These are phyloP conservation scores for Singerocomus rubriflavus DNA, from an alignment of 1,284 basidiomycete genomes.

Conservation along the genomic window DNA sequence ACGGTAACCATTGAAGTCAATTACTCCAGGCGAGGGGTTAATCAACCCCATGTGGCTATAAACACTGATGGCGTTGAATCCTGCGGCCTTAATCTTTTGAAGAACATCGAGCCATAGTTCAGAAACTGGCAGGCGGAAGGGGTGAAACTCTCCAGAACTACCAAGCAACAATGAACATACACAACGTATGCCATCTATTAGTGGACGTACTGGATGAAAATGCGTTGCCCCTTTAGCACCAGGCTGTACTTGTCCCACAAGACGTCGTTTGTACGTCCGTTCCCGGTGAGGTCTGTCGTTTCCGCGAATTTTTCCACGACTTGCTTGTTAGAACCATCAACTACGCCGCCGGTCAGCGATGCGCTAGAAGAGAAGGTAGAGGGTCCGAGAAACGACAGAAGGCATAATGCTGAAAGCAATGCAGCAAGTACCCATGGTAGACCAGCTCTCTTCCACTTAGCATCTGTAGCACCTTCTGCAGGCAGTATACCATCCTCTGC, in stretches of 20 bases:
- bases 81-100: conserved; percentile 77
- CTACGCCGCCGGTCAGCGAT: neutral
- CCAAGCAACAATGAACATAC: conserved; percentile 2
- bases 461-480: neutral
- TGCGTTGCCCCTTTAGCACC: conserved; percentile 32
- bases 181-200: neutral
- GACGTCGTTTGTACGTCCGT: conserved; percentile 33
- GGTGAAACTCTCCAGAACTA: conserved; percentile 76
- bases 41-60: conserved; percentile 74
- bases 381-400: conserved; percentile 14
- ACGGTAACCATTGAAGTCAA: conserved; percentile 70
- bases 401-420: conserved; percentile 20
- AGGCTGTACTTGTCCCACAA: conserved; percentile 34
- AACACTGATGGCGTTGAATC: conserved; percentile 74
- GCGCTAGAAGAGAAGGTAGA: conserved; percentile 2
- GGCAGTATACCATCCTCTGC: conserved; percentile 4
- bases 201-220: conserved; percentile 31
- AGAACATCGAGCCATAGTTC: conserved; percentile 80
- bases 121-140: conserved; percentile 78
- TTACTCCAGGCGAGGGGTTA: conserved; percentile 70
- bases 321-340: neutral
- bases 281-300: conserved; percentile 21
- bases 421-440: conserved; percentile 16
- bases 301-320: neutral
- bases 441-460: conserved; percentile 8